Evolutionary conservation across 2,329 filamentous ascomycete species (phyloP).

Genomic region (Apiospora arundinis): DNA sequence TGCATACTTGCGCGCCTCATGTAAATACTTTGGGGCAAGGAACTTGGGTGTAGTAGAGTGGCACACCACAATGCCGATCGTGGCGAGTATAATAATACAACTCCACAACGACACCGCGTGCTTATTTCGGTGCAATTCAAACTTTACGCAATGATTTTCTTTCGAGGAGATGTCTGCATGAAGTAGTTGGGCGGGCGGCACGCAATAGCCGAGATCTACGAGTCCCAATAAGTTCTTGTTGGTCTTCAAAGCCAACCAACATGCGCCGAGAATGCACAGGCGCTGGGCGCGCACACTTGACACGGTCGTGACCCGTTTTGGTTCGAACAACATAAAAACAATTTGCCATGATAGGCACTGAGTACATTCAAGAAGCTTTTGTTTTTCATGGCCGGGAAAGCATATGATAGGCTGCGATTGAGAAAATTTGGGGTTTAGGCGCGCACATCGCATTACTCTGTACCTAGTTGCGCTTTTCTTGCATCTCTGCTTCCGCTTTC

Average conservation of each 20-base stretch:
- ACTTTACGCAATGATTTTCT: neutral
- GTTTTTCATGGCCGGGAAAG: neutral
- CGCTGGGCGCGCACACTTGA: neutral
- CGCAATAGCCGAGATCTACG: neutral
- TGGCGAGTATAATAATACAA: neutral
- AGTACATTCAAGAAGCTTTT: neutral
- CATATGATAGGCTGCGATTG: neutral
- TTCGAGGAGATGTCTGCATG: neutral
- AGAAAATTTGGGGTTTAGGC: neutral
- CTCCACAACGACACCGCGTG: neutral
- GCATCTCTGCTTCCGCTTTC: neutral
- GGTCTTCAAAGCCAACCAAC: neutral
- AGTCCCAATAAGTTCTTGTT: neutral
- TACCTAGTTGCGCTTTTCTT: neutral
- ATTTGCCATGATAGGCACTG: neutral
- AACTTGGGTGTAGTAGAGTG: neutral
- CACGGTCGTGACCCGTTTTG: neutral
- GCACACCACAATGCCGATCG: neutral
- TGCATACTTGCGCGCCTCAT: neutral
- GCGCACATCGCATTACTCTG: neutral
- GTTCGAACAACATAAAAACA: neutral
- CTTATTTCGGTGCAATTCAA: neutral
- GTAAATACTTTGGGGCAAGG: neutral
- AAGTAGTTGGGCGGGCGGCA: neutral
- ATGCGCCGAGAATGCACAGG: neutral